A percentile compares a stretch with the other conserved stretches of the same genome.
Evolutionary conservation across 257 asterid genomes (phyloP).

Genomic region (Nicotiana benthamiana): DNA sequence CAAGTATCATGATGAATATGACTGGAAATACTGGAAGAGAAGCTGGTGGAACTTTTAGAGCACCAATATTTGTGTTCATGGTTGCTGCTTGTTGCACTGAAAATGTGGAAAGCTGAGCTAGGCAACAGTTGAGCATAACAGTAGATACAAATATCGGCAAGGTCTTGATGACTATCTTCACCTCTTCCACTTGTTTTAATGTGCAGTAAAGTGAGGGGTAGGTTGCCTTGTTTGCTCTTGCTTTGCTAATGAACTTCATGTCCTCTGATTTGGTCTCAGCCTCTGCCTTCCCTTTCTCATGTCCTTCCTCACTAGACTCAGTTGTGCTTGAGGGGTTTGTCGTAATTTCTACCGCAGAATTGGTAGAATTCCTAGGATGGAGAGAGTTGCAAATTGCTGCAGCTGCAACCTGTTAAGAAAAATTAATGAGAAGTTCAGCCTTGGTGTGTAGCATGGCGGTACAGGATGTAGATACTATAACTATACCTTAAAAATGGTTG

Average conservation of each 20-base stretch:
- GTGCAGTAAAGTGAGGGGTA: constrained; percentile 44
- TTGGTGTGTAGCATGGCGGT: not conserved
- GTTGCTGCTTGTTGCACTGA: constrained; percentile 89
- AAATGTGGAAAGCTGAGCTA: constrained; percentile 85
- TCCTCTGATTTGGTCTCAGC: constrained; percentile 19
- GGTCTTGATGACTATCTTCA: constrained; percentile 47
- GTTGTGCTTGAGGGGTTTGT: constrained; percentile 21
- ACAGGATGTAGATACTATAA: not conserved
- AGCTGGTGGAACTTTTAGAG: constrained; percentile 68
- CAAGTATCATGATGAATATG: constrained; percentile 50
- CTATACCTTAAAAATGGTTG: constrained; percentile 63
- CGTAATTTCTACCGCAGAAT: constrained; percentile 15
- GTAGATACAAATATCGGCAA: constrained; percentile 72
- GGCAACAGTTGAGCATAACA: constrained; percentile 76
- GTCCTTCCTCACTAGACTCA: constrained; percentile 18
- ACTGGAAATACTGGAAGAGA: constrained; percentile 80
- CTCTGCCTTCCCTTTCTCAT: constrained; percentile 4
- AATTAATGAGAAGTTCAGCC: not conserved
- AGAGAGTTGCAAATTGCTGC: constrained; percentile 38
- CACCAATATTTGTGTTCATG: constrained; percentile 58
- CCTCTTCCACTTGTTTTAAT: constrained; percentile 51
- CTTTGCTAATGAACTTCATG: constrained; percentile 31
- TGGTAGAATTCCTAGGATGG: constrained; percentile 20
- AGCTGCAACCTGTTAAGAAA: constrained; percentile 40
- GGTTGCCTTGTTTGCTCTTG: constrained; percentile 25